phyloP scores from a whole-genome alignment of 345 rosid genomes.

The Microcos paniculata region DNA sequence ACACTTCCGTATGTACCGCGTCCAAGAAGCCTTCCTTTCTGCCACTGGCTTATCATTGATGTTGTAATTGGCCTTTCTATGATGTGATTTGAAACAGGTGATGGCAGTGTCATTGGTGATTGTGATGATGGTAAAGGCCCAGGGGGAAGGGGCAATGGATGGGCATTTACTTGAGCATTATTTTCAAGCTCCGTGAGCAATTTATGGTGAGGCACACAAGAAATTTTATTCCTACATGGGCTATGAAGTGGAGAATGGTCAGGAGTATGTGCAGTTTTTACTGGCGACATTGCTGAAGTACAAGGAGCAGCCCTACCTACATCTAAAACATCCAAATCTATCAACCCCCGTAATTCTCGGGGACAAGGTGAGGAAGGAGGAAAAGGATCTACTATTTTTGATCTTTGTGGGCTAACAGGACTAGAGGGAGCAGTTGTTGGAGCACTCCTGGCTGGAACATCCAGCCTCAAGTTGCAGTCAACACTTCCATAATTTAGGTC shows the following conservation, averaged over 20 bases:
- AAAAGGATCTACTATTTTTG: constrained; percentile 18
- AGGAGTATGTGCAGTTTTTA: constrained; percentile 25
- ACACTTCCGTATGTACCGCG: constrained; percentile 78
- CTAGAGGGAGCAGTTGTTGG: constrained; percentile 53
- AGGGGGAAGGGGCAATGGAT: constrained; percentile 75
- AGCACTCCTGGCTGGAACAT: constrained; percentile 49
- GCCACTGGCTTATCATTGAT: constrained; percentile 47
- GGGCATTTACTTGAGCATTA: constrained; percentile 33
- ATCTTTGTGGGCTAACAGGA: constrained; percentile 49
- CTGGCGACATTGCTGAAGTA: constrained; percentile 21
- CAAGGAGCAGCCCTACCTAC: constrained; percentile 18
- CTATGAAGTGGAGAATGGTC: constrained; percentile 41
- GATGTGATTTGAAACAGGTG: constrained; percentile 20
- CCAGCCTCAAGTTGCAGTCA: constrained; percentile 28
- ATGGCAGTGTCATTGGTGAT: constrained; percentile 18
- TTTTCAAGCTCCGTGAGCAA: constrained; percentile 33
- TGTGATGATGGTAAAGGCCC: constrained; percentile 26
- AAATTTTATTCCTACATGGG: constrained; percentile 28
- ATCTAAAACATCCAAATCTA: constrained; percentile 25
- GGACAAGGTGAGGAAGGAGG: constrained; percentile 15
- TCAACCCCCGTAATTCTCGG: constrained; percentile 16
- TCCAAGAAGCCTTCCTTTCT: constrained; percentile 74
- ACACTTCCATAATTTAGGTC: constrained; percentile 29
- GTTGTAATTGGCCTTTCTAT: constrained; percentile 28
- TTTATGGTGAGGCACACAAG: constrained; percentile 22